Conservation (phyloP, 139 green algal species). For the Penium margaritaceum region DNA sequence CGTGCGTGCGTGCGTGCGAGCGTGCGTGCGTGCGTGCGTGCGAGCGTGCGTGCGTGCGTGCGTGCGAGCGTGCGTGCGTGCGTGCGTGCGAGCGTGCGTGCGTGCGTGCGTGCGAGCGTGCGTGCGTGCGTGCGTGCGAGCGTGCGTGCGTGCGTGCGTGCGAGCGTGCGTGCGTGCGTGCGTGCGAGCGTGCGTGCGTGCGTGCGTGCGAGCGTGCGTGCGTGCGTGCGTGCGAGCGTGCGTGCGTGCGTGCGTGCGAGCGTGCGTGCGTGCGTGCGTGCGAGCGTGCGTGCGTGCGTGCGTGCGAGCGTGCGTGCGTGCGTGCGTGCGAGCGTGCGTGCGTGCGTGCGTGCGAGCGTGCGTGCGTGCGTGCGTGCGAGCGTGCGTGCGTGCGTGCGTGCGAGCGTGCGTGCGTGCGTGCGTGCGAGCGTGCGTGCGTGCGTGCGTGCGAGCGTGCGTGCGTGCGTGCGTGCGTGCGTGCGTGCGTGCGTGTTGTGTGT, state of each 20-base stretch:
- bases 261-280: background rate
- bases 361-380: background rate
- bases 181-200: background rate
- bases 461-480: background rate
- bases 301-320: background rate
- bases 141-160: background rate
- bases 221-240: background rate
- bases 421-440: background rate
- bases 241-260: background rate
- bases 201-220: background rate
- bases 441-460: background rate
- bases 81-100: constrained; percentile 50
- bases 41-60: background rate
- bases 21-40: background rate
- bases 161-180: background rate
- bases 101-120: constrained; percentile 44
- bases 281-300: background rate
- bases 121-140: background rate
- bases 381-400: background rate
- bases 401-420: background rate
- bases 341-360: background rate
- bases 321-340: background rate
- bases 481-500: background rate
- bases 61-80: background rate
- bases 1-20: background rate